A percentile compares a stretch with the other conserved stretches of the same genome.
Conservation (phyloP, 2,329 filamentous ascomycete species). For the Penicillium sp. region DNA sequence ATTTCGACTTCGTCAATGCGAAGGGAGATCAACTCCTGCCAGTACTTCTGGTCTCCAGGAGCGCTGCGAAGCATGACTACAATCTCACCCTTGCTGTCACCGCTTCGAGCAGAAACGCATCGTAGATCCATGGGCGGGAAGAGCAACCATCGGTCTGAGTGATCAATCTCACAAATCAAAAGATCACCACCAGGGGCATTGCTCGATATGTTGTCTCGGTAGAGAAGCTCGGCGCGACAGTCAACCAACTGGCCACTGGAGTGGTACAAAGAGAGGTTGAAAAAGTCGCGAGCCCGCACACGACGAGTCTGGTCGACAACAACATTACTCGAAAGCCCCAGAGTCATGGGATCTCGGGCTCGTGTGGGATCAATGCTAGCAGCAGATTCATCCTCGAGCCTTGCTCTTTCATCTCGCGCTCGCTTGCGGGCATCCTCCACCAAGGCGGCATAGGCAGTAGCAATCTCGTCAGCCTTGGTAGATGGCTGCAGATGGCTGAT, state of each 20-base stretch:
- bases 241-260: slow-evolving; percentile 88
- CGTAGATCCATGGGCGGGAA: slow-evolving; percentile 82
- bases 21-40: slow-evolving; percentile 83
- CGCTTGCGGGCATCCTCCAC: slow-evolving; percentile 76
- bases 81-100: slow-evolving; percentile 71
- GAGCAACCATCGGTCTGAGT: slow-evolving; percentile 75
- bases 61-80: slow-evolving; percentile 83
- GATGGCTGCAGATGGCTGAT: slow-evolving; percentile 49
- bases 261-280: slow-evolving; percentile 80
- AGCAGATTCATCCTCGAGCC: slow-evolving; percentile 83
- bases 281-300: slow-evolving; percentile 87
- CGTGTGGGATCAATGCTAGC: slow-evolving; percentile 78
- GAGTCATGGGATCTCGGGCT: slow-evolving; percentile 74
- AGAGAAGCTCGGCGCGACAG: slow-evolving; percentile 83
- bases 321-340: slow-evolving; percentile 70
- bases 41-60: slow-evolving; percentile 62
- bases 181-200: slow-evolving; percentile 74
- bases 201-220: slow-evolving; percentile 75
- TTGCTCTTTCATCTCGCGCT: slow-evolving; percentile 70
- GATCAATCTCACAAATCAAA: slow-evolving; percentile 88
- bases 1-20: slow-evolving; percentile 75
- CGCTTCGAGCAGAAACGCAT: slow-evolving; percentile 76
- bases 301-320: slow-evolving; percentile 75
- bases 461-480: slow-evolving; percentile 59
- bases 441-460: slow-evolving; percentile 67